Conservation (phyloP, 192 early-diverging fungal species). For the Coemansia sp. region DNA sequence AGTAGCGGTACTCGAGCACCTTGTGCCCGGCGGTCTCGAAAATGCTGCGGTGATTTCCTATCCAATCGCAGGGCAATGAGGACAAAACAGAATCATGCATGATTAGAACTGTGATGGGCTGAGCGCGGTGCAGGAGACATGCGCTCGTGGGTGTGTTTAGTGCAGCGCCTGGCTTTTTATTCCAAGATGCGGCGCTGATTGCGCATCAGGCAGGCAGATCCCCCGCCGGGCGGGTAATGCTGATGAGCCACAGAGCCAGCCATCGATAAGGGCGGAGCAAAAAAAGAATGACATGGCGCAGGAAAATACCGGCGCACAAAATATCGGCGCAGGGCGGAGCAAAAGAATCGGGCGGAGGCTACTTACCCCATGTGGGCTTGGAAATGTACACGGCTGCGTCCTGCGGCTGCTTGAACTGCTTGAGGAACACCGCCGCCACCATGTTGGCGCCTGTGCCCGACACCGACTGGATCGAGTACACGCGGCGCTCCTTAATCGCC, state of each 20-base stretch:
- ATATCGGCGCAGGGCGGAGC: no score
- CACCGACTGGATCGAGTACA: slow-evolving; percentile 80
- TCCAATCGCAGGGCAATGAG: background rate
- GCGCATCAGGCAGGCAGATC: no score
- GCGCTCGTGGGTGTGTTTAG: no score
- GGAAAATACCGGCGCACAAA: no score
- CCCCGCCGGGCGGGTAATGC: no score
- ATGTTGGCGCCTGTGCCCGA: slow-evolving; percentile 94
- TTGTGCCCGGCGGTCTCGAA: slow-evolving; percentile 82
- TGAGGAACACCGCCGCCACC: slow-evolving; percentile 79
- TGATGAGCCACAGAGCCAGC: no score
- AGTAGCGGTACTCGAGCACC: slow-evolving; percentile 87
- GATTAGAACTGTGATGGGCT: no score
- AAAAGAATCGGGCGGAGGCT: no score
- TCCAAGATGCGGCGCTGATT: no score
- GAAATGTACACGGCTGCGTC: slow-evolving; percentile 77
- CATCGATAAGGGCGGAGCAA: no score
- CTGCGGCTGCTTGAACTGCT: slow-evolving; percentile 60
- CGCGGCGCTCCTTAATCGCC: slow-evolving; percentile 67
- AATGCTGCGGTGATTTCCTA: slow-evolving; percentile 83
- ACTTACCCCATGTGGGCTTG: slow-evolving; percentile 92
- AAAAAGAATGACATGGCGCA: background rate
- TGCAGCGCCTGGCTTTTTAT: no score
- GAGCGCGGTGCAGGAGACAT: no score
- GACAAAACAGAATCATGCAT: background rate